Evolutionary conservation across 2,329 filamentous ascomycete genomes (phyloP).

Genomic region (Aspergillus hortae): DNA sequence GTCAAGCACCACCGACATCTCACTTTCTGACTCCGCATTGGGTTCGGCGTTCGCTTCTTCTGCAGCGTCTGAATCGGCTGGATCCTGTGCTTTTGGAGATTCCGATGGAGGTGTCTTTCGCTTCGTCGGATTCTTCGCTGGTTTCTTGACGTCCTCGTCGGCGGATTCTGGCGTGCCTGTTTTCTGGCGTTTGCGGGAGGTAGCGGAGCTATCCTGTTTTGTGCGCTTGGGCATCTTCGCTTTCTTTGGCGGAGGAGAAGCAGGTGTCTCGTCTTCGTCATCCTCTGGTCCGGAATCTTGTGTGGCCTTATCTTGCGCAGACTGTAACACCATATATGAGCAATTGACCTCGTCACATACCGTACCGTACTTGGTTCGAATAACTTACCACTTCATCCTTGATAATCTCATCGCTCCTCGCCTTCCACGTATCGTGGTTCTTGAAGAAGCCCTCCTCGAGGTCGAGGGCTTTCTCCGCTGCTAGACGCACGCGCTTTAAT

Average conservation of each 20-base stretch:
- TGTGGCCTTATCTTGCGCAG: conserved; percentile 26
- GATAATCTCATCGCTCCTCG: conserved; percentile 52
- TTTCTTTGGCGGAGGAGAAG: conserved; percentile 17
- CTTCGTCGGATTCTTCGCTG: conserved; percentile 10
- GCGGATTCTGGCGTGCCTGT: conserved; percentile 25
- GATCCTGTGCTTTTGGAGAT: conserved; percentile 6
- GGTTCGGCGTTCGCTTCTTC: conserved; percentile 27
- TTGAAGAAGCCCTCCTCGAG: conserved; percentile 56
- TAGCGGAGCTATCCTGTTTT: conserved; percentile 17
- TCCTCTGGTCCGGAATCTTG: conserved; percentile 11
- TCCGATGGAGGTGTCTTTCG: conserved; percentile 10
- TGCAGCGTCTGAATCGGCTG: conserved; percentile 12
- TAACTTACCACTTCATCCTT: conserved; percentile 49
- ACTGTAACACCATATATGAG: conserved; percentile 19
- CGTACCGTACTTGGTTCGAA: background rate
- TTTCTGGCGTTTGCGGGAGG: conserved; percentile 35
- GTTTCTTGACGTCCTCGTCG: conserved; percentile 15
- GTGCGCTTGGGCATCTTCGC: conserved; percentile 25
- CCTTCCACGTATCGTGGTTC: conserved; percentile 51
- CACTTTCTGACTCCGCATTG: conserved; percentile 56
- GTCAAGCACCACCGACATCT: conserved; percentile 74
- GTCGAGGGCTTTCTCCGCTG: conserved; percentile 50
- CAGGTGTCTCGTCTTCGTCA: conserved; percentile 7
- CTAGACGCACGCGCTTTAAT: conserved; percentile 53
- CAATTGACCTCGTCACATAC: background rate